These are phyloP conservation scores for Boletus tomentosulus DNA, from an alignment of 768 basidiomycete species.

Conservation along the genomic window DNA sequence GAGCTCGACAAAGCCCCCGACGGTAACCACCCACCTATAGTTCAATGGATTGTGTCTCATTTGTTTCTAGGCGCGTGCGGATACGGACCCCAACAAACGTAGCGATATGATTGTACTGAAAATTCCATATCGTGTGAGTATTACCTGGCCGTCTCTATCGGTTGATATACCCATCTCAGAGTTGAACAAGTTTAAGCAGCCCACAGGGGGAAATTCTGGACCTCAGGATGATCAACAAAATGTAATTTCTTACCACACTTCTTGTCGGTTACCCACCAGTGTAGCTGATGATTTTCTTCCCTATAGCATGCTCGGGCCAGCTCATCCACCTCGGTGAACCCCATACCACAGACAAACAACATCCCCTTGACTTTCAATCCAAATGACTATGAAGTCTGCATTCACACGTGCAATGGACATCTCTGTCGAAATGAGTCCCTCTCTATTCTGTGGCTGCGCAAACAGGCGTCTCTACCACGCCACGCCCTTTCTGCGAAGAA, in stretches of 20 bases:
- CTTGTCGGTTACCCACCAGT: neutral
- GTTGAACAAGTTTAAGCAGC: constrained; percentile 10
- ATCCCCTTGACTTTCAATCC: neutral
- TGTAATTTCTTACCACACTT: constrained; percentile 1
- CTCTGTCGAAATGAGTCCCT: constrained; percentile 26
- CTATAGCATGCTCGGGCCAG: neutral
- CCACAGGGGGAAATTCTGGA: neutral
- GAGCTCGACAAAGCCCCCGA: neutral
- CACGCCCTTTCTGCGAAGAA: constrained; percentile 24
- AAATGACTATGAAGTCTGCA: constrained; percentile 22
- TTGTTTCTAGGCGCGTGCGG: constrained; percentile 5
- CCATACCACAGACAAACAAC: constrained; percentile 2
- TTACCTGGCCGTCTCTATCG: neutral
- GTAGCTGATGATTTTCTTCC: neutral
- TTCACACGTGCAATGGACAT: constrained; percentile 21
- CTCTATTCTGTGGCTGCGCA: constrained; percentile 25
- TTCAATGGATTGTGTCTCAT: constrained; percentile 4
- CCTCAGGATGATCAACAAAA: constrained; percentile 4
- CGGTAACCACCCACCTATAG: constrained; percentile 6
- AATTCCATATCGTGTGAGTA: constrained; percentile 21
- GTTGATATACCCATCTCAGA: neutral
- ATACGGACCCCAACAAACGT: constrained; percentile 7
- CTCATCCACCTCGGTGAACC: constrained; percentile 1
- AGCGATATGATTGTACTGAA: constrained; percentile 20
- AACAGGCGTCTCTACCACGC: constrained; percentile 18